Base-by-base conservation (phyloP, 139 green algal species). In the Closterium sp. region DNA sequence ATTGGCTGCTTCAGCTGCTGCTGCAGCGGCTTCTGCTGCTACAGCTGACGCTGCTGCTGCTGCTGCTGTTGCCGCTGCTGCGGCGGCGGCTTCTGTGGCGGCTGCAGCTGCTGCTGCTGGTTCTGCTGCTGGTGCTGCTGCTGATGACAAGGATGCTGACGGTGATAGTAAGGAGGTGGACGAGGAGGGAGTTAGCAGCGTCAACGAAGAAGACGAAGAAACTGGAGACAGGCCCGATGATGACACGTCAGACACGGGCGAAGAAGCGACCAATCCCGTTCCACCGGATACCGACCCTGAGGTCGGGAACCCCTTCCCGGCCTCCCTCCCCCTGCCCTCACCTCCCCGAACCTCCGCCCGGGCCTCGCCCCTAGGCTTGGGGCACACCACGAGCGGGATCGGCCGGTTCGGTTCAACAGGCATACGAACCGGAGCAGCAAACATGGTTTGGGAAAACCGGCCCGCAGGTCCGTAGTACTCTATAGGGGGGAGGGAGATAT, bases 91-190 rank as follows among this genome's bases (percentile, higher is more conserved):
- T 33, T 21, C 83, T 21, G n/a, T n/a, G n/a, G 23, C 85, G 3
- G 23, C 34, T 83, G 25, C 86, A n/a, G 34, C 4, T 30, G 34
- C 86, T 76, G 86, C 35, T 76, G 28, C 86, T 76, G 30, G 16
- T 89, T 32, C 6, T 64, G 36, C 86, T 89, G 86, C 86, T 89
- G 25, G 21, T 85, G 35, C 86, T 85, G 25, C 36, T 34, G 25
- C 86, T 19, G 86, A 4, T 89, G 35, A 21, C 87, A 21, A 21
- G 3, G 25, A 33, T 86, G 81, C 19, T 33, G 83, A 33, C 21
- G 83, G 83, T 23, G 83, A 34, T 34, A 16, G 83, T 28, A 33
- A 33, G 8, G 30, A 86, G 30, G 83, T 21, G 6, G 83, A 33
- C 7, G 83, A 86, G 19, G 83, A 33, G 9, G 4, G 83, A 12